Percentiles rank a stretch among this genome's conserved stretches.
These are phyloP conservation scores for Trichomonas gallinae DNA, from an alignment of 208 protist species.

Conservation along the genomic window DNA sequence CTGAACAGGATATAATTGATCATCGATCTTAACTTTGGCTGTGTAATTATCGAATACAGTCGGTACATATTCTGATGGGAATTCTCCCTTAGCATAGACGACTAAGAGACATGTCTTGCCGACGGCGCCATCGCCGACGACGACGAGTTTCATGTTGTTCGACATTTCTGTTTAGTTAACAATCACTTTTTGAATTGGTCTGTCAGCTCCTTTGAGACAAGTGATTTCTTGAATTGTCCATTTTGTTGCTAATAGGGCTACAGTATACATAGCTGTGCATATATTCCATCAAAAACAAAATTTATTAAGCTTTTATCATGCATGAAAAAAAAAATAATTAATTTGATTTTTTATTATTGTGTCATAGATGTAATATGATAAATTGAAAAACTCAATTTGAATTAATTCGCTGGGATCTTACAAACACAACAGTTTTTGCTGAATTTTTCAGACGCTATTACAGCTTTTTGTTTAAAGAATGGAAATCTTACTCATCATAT, in stretches of 20 bases:
- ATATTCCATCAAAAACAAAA: neutral
- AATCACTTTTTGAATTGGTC: neutral
- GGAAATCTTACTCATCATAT: too few species aligned
- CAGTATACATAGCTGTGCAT: neutral
- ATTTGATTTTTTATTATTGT: neutral
- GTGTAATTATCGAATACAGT: constrained; percentile 23
- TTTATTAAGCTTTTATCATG: neutral
- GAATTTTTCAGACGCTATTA: neutral
- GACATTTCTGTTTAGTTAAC: neutral
- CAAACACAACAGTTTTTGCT: neutral
- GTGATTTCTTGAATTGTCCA: neutral
- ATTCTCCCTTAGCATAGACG: neutral
- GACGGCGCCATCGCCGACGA: neutral
- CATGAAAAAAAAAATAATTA: too few species aligned
- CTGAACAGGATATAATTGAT: neutral
- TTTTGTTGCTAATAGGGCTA: neutral
- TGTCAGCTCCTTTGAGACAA: neutral
- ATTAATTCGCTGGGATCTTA: neutral
- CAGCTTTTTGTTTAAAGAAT: neutral
- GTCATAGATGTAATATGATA: neutral
- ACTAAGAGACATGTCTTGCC: constrained; percentile 21
- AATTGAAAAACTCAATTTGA: neutral
- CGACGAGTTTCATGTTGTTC: neutral
- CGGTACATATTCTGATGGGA: constrained; percentile 23
- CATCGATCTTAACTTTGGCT: neutral